A percentile compares a stretch with the other conserved stretches of the same genome.
These are phyloP conservation scores for Alternaria postmessia DNA, from an alignment of 2,329 filamentous ascomycete genomes.

Conservation along the genomic window DNA sequence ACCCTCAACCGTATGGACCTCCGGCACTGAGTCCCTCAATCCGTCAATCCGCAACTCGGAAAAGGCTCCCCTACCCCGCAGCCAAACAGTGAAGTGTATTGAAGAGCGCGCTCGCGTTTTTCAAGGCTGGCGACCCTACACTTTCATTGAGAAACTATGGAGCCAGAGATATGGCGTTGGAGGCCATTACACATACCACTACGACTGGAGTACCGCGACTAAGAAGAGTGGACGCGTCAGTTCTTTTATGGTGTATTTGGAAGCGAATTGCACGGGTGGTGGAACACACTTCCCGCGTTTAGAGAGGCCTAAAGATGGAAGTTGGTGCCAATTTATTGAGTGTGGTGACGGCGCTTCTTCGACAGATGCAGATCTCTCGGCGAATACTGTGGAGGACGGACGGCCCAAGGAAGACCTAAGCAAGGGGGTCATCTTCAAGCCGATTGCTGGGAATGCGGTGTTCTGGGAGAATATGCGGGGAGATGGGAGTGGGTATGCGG, in stretches of 20 bases:
- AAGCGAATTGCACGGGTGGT: slow-evolving; percentile 61
- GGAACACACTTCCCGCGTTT: slow-evolving; percentile 68
- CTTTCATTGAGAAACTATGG: slow-evolving; percentile 69
- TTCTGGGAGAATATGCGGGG: slow-evolving; percentile 68
- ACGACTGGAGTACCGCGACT: slow-evolving; percentile 58
- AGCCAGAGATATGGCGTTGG: slow-evolving; percentile 66
- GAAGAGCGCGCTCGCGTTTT: slow-evolving; percentile 65
- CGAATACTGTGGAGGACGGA: neutral
- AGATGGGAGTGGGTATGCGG: slow-evolving; percentile 64
- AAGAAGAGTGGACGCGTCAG: slow-evolving; percentile 56
- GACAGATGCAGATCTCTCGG: neutral
- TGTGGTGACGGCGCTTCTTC: slow-evolving; percentile 50
- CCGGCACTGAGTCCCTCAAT: slow-evolving; percentile 58
- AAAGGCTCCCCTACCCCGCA: slow-evolving; percentile 51
- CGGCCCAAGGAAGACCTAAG: slow-evolving; percentile 18
- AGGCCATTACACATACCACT: slow-evolving; percentile 68
- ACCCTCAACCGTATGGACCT: slow-evolving; percentile 64
- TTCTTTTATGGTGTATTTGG: slow-evolving; percentile 70
- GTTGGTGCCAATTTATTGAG: slow-evolving; percentile 67
- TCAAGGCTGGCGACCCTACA: slow-evolving; percentile 66
- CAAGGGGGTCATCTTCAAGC: slow-evolving; percentile 65
- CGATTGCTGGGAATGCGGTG: slow-evolving; percentile 65
- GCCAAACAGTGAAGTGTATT: slow-evolving; percentile 64
- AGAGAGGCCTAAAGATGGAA: slow-evolving; percentile 51
- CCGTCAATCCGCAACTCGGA: slow-evolving; percentile 62